phyloP scores from a whole-genome alignment of 495 filamentous ascomycete genomes.

The Haplographium delicatum region DNA sequence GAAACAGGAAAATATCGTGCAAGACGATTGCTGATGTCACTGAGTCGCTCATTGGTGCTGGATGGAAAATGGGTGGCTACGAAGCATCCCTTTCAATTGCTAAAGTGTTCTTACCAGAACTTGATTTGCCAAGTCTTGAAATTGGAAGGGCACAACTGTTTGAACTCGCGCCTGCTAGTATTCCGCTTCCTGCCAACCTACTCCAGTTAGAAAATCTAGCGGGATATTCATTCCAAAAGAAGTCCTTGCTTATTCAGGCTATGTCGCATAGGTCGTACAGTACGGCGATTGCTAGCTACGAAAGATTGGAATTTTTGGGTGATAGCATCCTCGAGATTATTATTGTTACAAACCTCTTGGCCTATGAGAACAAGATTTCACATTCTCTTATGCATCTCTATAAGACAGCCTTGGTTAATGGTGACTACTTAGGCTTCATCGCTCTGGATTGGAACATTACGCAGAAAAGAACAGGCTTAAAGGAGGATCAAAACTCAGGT shows the following conservation, averaged over 20 bases:
- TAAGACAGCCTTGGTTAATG: conserved; percentile 73
- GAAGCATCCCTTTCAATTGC: conserved; percentile 58
- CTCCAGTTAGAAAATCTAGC: conserved; percentile 49
- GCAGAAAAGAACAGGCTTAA: conserved; percentile 12
- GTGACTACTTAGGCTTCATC: conserved; percentile 73
- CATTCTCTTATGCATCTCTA: conserved; percentile 65
- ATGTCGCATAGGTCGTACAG: conserved; percentile 74
- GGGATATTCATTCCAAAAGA: conserved; percentile 66
- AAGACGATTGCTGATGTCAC: conserved; percentile 86
- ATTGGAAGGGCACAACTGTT: conserved; percentile 9
- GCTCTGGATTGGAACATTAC: conserved; percentile 50
- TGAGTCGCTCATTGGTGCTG: conserved; percentile 74
- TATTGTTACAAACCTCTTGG: conserved; percentile 40
- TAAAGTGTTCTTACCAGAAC: conserved; percentile 56
- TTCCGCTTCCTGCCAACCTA: not conserved
- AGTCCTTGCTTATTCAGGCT: conserved; percentile 69
- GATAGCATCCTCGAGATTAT: conserved; percentile 82
- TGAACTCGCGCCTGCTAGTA: conserved; percentile 19
- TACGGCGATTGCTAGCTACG: conserved; percentile 50
- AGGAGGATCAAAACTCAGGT: conserved; percentile 2
- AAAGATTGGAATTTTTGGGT: conserved; percentile 85
- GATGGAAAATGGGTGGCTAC: conserved; percentile 67
- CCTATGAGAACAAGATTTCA: conserved; percentile 20
- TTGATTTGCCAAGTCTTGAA: conserved; percentile 43
- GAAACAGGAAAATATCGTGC: conserved; percentile 42